A percentile compares a stretch with the other conserved stretches of the same genome.
Evolutionary conservation across 176 grass and related monocot species (phyloP).

Genomic region (Lolium perenne): DNA sequence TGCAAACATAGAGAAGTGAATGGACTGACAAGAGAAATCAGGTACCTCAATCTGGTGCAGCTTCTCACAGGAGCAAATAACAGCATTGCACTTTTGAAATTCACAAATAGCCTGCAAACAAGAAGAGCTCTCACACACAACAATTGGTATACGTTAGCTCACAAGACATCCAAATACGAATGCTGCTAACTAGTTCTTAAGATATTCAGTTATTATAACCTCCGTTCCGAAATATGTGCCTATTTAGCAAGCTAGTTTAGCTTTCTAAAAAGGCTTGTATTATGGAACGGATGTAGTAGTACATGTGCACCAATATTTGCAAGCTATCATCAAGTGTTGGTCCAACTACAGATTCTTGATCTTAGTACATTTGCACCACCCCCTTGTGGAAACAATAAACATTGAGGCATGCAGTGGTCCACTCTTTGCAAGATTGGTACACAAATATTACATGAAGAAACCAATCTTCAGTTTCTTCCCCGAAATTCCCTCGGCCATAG

Average conservation of each 20-base stretch:
- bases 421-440: slow-evolving; percentile 28
- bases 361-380: background rate
- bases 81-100: background rate
- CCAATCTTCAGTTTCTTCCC: slow-evolving; percentile 35
- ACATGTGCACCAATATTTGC: background rate
- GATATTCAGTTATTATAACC: background rate
- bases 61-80: slow-evolving; percentile 17
- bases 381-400: slow-evolving; percentile 16
- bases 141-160: background rate
- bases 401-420: slow-evolving; percentile 4
- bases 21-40: slow-evolving; percentile 20
- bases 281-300: too few relatives aligned
- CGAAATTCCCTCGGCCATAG: slow-evolving; percentile 43
- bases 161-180: background rate
- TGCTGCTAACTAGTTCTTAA: slow-evolving; percentile 29
- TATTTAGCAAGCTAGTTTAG: too few relatives aligned
- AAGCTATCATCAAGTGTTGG: background rate
- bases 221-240: too few relatives aligned
- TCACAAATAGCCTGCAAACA: slow-evolving; percentile 39
- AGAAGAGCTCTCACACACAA: background rate
- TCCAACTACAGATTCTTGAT: slow-evolving; percentile 27
- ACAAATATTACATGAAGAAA: slow-evolving; percentile 20
- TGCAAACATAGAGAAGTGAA: slow-evolving; percentile 4
- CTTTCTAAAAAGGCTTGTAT: too few relatives aligned
- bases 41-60: slow-evolving; percentile 46